Evolutionary conservation across 768 basidiomycete species (phyloP).

Genomic region (Kwoniella sp.): DNA sequence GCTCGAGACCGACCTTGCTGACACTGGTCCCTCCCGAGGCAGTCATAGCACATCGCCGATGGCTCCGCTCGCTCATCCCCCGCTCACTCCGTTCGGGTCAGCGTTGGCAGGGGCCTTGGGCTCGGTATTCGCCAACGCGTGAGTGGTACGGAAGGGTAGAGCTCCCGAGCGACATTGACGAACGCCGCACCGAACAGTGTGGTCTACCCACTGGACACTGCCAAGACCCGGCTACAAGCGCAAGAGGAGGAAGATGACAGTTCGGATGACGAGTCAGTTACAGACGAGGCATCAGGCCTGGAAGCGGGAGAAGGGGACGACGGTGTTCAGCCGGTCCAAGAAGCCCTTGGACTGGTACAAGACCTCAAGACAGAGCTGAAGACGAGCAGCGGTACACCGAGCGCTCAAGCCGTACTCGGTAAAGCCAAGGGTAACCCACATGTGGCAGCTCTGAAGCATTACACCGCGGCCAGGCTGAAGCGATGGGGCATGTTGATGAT

Average conservation of each 20-base stretch:
- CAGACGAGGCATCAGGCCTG: neutral
- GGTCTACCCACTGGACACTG: constrained; percentile 94
- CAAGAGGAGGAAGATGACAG: constrained; percentile 54
- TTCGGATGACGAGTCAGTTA: constrained; percentile 42
- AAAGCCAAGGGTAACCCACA: neutral
- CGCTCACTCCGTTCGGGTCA: constrained; percentile 75
- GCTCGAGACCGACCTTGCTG: too few species aligned
- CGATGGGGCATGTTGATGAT: constrained; percentile 60
- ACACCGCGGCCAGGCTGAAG: constrained; percentile 14
- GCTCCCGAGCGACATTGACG: neutral
- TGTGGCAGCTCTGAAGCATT: neutral
- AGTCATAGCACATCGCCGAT: constrained; percentile 1
- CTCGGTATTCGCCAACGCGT: constrained; percentile 90
- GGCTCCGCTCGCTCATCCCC: constrained; percentile 10
- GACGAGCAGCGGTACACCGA: neutral
- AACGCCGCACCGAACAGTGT: constrained; percentile 55
- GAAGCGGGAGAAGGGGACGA: neutral
- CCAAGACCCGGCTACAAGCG: constrained; percentile 93
- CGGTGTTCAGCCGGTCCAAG: neutral
- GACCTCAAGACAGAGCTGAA: neutral
- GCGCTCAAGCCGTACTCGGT: neutral
- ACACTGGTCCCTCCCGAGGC: too few species aligned
- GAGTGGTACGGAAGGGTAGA: constrained; percentile 53
- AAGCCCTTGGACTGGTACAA: neutral
- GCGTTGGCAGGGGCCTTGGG: constrained; percentile 91